phyloP scores from a whole-genome alignment of 2,329 filamentous ascomycete genomes.

The Hysterium pulicare region DNA sequence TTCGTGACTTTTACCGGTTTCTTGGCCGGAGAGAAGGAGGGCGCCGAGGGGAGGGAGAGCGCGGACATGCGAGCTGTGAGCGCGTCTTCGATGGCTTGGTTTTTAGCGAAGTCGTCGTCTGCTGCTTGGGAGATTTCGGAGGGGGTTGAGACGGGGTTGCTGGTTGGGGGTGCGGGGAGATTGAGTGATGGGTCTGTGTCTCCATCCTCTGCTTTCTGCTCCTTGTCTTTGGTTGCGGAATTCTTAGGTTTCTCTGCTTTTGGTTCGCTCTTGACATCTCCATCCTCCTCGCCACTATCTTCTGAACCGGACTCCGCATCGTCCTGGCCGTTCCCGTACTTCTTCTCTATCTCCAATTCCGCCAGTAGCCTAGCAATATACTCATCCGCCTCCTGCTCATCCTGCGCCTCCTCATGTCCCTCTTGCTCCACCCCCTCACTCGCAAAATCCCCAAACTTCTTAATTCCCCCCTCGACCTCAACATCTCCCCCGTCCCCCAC shows the following conservation, averaged over 20 bases:
- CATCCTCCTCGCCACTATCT: not conserved
- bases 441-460: slow-evolving; percentile 21
- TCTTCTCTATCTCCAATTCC: slow-evolving; percentile 43
- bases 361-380: slow-evolving; percentile 46
- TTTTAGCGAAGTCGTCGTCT: slow-evolving; percentile 20
- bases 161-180: slow-evolving; percentile 45
- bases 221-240: slow-evolving; percentile 9
- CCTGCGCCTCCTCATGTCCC: slow-evolving; percentile 17
- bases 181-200: slow-evolving; percentile 14
- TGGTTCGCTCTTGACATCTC: not conserved
- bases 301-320: not conserved
- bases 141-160: slow-evolving; percentile 23
- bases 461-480: slow-evolving; percentile 6
- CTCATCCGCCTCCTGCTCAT: slow-evolving; percentile 43
- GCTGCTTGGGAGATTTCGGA: slow-evolving; percentile 12
- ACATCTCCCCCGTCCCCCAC: slow-evolving; percentile 2
- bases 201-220: slow-evolving; percentile 9
- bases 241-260: slow-evolving; percentile 4
- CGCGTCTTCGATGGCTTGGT: slow-evolving; percentile 40
- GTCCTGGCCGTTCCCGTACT: slow-evolving; percentile 27
- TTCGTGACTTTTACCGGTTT: slow-evolving; percentile 25
- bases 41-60: slow-evolving; percentile 45
- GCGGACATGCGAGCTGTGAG: slow-evolving; percentile 45
- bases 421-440: slow-evolving; percentile 12
- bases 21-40: slow-evolving; percentile 40